A percentile compares a stretch with the other conserved stretches of the same genome.
phyloP scores from a whole-genome alignment of 768 basidiomycete genomes.

The Podaxis sp. region DNA sequence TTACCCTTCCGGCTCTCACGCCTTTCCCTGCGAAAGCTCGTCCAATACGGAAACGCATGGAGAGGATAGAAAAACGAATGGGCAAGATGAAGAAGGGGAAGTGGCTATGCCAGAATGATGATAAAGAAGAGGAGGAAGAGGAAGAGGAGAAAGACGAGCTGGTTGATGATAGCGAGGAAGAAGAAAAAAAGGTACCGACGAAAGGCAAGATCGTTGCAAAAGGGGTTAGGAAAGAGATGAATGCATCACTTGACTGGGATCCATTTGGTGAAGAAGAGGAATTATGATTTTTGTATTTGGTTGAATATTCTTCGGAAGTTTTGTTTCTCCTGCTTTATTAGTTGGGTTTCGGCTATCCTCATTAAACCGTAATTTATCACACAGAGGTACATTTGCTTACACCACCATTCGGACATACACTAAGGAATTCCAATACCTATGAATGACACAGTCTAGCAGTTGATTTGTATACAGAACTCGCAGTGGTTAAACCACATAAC shows the following conservation, averaged over 20 bases:
- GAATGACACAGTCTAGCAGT: neutral
- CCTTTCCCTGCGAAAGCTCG: slow-evolving; percentile 40
- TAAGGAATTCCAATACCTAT: neutral
- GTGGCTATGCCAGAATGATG: slow-evolving; percentile 31
- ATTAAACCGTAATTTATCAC: neutral
- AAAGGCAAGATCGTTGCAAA: slow-evolving; percentile 1
- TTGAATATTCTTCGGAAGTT: neutral
- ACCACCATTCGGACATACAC: neutral
- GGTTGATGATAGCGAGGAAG: slow-evolving; percentile 13
- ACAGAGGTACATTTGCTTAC: neutral
- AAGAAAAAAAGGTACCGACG: neutral
- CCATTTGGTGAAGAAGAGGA: slow-evolving; percentile 30
- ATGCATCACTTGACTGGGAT: slow-evolving; percentile 25
- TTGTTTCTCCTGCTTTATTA: neutral
- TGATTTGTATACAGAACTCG: neutral
- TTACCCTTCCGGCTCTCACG: slow-evolving; percentile 25
- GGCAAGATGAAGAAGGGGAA: slow-evolving; percentile 30
- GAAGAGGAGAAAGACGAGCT: slow-evolving; percentile 21
- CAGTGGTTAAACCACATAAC: neutral
- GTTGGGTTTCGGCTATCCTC: neutral
- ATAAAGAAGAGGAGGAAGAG: slow-evolving; percentile 25
- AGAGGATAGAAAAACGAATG: slow-evolving; percentile 25
- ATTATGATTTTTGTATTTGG: slow-evolving; percentile 16
- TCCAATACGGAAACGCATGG: slow-evolving; percentile 34
- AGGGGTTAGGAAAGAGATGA: slow-evolving; percentile 5